phyloP scores from a whole-genome alignment of 2,329 filamentous ascomycete genomes.

The Macrophomina tecta region DNA sequence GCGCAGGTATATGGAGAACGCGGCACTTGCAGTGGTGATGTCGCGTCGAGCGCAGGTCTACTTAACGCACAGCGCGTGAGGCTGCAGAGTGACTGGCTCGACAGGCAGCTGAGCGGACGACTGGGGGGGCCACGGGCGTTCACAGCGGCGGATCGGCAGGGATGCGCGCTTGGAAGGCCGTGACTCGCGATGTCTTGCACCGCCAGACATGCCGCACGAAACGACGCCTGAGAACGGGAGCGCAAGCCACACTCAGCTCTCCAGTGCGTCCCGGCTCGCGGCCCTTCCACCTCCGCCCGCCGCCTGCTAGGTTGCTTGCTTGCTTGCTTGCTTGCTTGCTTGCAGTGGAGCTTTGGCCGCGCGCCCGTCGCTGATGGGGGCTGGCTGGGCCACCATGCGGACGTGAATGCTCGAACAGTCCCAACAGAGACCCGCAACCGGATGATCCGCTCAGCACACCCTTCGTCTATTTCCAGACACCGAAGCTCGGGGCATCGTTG shows the following conservation, averaged over 20 bases:
- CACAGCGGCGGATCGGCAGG: slow-evolving; percentile 18
- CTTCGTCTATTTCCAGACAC: too few relatives aligned
- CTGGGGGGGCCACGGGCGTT: background rate
- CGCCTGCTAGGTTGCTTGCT: too few relatives aligned
- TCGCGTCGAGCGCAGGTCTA: background rate
- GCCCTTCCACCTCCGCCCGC: too few relatives aligned
- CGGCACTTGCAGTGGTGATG: background rate
- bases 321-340: too few relatives aligned
- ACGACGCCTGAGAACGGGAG: background rate
- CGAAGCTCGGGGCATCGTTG: too few relatives aligned
- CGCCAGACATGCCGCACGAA: background rate
- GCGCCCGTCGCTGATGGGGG: too few relatives aligned
- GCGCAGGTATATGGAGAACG: slow-evolving; percentile 3
- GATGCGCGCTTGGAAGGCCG: slow-evolving; percentile 22
- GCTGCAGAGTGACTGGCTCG: slow-evolving; percentile 25
- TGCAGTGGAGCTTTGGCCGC: too few relatives aligned
- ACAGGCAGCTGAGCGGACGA: slow-evolving; percentile 22
- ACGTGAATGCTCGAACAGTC: too few relatives aligned
- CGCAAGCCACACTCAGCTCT: background rate
- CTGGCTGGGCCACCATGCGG: too few relatives aligned
- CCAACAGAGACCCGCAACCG: too few relatives aligned
- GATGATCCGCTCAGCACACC: too few relatives aligned
- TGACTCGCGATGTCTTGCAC: slow-evolving; percentile 1
- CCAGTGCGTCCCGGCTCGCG: too few relatives aligned
- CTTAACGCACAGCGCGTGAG: slow-evolving; percentile 11